Evolutionary conservation across 2,329 filamentous ascomycete genomes (phyloP).

Genomic region (Fusarium sp.): DNA sequence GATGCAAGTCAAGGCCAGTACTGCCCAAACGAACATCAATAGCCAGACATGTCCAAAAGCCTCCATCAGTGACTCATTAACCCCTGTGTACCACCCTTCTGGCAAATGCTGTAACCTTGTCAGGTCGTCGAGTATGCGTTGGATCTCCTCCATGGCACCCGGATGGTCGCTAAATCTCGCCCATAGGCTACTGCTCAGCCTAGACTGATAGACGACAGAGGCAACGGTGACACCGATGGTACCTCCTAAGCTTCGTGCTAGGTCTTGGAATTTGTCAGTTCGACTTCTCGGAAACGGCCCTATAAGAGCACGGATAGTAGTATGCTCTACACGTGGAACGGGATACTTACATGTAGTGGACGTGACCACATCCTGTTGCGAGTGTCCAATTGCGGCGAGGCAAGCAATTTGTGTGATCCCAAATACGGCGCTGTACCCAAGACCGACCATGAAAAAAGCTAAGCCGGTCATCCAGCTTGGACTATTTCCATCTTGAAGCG

Average conservation of each 20-base stretch:
- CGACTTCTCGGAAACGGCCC: too few species aligned
- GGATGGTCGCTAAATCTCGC: not conserved
- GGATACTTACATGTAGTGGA: not conserved
- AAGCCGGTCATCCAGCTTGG: slow-evolving; percentile 8
- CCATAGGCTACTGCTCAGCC: not conserved
- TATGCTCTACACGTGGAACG: too few species aligned
- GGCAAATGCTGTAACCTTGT: slow-evolving; percentile 1
- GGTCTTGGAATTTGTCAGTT: not conserved
- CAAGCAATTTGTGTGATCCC: slow-evolving; percentile 19
- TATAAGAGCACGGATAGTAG: too few species aligned
- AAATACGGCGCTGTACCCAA: slow-evolving; percentile 80
- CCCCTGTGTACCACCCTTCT: slow-evolving; percentile 3
- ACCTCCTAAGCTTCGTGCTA: slow-evolving; percentile 5
- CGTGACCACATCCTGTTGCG: slow-evolving; percentile 19
- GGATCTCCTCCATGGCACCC: slow-evolving; percentile 7
- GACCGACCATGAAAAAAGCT: slow-evolving; percentile 68
- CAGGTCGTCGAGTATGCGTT: slow-evolving; percentile 5
- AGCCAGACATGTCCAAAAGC: slow-evolving; percentile 27
- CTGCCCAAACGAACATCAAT: slow-evolving; percentile 1
- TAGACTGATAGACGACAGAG: slow-evolving; percentile 20
- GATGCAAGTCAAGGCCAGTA: slow-evolving; percentile 14
- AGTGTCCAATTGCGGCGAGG: slow-evolving; percentile 10
- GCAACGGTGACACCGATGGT: slow-evolving; percentile 24
- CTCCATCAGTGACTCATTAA: slow-evolving; percentile 11
- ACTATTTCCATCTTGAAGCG: not conserved